These are phyloP conservation scores for Zanthoxylum bungeanum DNA, from an alignment of 345 rosid species.

Conservation along the genomic window DNA sequence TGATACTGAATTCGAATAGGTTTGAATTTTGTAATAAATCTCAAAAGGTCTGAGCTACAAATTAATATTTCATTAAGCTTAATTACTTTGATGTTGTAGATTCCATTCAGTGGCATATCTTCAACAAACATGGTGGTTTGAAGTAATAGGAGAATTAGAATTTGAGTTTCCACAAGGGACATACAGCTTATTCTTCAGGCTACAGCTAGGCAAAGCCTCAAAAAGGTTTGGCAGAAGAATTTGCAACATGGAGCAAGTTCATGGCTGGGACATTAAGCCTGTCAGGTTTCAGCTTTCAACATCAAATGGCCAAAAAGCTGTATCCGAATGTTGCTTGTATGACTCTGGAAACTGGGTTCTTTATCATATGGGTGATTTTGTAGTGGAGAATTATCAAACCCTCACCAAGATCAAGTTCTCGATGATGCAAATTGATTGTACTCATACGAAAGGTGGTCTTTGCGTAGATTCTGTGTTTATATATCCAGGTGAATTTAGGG, in stretches of 20 bases:
- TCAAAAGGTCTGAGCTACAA: too few species aligned
- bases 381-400: conserved; percentile 34
- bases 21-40: too few species aligned
- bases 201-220: conserved; percentile 60
- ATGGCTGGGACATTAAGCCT: conserved; percentile 89
- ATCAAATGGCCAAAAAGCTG: conserved; percentile 55
- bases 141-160: conserved; percentile 67
- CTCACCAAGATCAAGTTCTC: conserved; percentile 62
- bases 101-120: conserved; percentile 77
- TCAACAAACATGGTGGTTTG: conserved; percentile 97
- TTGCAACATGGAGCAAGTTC: conserved; percentile 69
- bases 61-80: too few species aligned
- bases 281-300: conserved; percentile 76
- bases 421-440: conserved; percentile 93
- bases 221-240: conserved; percentile 60
- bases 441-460: conserved; percentile 93
- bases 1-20: too few species aligned
- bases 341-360: conserved; percentile 70
- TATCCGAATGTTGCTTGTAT: conserved; percentile 49
- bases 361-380: conserved; percentile 74
- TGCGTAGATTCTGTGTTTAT: conserved; percentile 75
- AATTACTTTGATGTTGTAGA: conserved; percentile 22
- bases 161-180: conserved; percentile 74
- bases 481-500: conserved; percentile 52
- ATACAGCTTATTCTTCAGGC: conserved; percentile 68